phyloP scores from a whole-genome alignment of 2,329 filamentous ascomycete genomes.

The Diplocarpon mali region DNA sequence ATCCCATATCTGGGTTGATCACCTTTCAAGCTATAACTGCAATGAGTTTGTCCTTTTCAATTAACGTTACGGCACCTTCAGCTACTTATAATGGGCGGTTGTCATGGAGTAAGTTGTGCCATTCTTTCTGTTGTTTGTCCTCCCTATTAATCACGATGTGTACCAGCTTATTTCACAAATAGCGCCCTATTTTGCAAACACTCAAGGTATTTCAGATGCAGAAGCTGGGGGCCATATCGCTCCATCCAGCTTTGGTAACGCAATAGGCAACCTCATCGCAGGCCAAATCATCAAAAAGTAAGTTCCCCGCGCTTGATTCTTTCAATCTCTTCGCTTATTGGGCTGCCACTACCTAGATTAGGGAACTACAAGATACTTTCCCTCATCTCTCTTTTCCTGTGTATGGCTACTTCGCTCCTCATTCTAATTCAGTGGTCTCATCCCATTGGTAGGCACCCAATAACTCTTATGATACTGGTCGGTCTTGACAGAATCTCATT shows the following conservation, averaged over 20 bases:
- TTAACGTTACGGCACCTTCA: background rate
- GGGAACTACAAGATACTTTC: slow-evolving; percentile 15
- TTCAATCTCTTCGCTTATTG: slow-evolving; percentile 1
- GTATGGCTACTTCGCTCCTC: slow-evolving; percentile 9
- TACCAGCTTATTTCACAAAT: slow-evolving; percentile 15
- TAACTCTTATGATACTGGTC: too few relatives aligned
- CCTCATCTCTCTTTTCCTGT: slow-evolving; percentile 10
- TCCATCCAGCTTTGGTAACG: slow-evolving; percentile 56
- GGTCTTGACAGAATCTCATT: too few relatives aligned
- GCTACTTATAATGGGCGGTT: slow-evolving; percentile 13
- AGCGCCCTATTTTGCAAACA: slow-evolving; percentile 51
- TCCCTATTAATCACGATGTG: slow-evolving; percentile 4
- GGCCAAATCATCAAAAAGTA: slow-evolving; percentile 32
- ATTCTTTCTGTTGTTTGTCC: background rate
- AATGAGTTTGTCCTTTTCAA: too few relatives aligned
- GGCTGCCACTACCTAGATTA: slow-evolving; percentile 7
- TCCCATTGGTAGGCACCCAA: slow-evolving; percentile 7
- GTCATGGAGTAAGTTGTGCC: slow-evolving; percentile 11
- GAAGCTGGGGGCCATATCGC: slow-evolving; percentile 48
- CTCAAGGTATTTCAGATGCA: slow-evolving; percentile 43
- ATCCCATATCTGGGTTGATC: too few relatives aligned
- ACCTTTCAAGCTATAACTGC: too few relatives aligned
- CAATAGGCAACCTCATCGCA: slow-evolving; percentile 47
- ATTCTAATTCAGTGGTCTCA: slow-evolving; percentile 13
- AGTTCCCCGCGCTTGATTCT: background rate